phyloP scores from a whole-genome alignment of 2,329 filamentous ascomycete species.

The Epichloe baconii region DNA sequence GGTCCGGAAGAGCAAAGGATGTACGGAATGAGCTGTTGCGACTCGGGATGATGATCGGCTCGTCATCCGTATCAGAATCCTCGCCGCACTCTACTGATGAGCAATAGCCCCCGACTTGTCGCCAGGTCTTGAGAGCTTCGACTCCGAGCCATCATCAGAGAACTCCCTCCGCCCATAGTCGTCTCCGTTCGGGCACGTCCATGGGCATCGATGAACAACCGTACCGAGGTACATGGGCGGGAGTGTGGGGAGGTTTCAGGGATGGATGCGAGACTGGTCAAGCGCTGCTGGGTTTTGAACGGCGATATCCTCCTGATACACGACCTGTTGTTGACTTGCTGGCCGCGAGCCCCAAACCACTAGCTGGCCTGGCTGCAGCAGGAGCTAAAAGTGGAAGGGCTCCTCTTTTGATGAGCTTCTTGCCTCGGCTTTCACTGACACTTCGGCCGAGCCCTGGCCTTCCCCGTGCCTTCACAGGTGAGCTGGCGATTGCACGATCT shows the following conservation, averaged over 20 bases:
- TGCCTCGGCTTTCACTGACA: slow-evolving; percentile 39
- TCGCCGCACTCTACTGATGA: slow-evolving; percentile 31
- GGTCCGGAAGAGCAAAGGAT: slow-evolving; percentile 45
- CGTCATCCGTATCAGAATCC: slow-evolving; percentile 48
- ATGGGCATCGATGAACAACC: slow-evolving; percentile 49
- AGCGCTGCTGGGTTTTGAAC: slow-evolving; percentile 35
- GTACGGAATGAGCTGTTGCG: slow-evolving; percentile 37
- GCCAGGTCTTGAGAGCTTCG: slow-evolving; percentile 18
- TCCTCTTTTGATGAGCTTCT: slow-evolving; percentile 26
- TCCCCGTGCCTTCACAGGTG: slow-evolving; percentile 36
- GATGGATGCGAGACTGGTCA: slow-evolving; percentile 43
- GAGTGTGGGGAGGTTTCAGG: slow-evolving; percentile 35
- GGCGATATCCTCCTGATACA: slow-evolving; percentile 36
- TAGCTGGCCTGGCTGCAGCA: slow-evolving; percentile 21
- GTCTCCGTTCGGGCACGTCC: slow-evolving; percentile 45
- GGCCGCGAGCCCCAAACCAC: slow-evolving; percentile 17
- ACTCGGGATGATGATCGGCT: slow-evolving; percentile 52
- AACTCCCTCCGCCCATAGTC: slow-evolving; percentile 26
- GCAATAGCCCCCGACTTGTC: slow-evolving; percentile 23
- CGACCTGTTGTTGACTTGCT: slow-evolving; percentile 25
- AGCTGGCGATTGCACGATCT: slow-evolving; percentile 30
- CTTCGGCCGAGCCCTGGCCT: slow-evolving; percentile 40
- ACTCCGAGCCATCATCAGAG: slow-evolving; percentile 14
- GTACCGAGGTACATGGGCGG: slow-evolving; percentile 41
- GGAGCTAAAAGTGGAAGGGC: slow-evolving; percentile 36